Conservation (phyloP, 768 basidiomycete genomes). For the Mycena amicta region DNA sequence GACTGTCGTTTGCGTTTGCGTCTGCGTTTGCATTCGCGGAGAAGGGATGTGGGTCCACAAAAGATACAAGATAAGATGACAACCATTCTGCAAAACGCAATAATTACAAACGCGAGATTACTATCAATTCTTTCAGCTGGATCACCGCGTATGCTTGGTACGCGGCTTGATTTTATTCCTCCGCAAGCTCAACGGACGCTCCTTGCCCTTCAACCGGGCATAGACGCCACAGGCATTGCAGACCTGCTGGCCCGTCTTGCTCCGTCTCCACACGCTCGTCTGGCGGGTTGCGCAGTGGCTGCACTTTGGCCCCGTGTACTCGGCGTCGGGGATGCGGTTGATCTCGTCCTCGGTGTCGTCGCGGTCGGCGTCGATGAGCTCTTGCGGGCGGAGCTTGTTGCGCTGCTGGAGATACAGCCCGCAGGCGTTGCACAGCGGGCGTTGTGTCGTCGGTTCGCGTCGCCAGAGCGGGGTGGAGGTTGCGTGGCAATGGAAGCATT, state of each 20-base stretch:
- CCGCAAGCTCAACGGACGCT: background rate
- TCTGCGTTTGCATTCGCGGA: no score
- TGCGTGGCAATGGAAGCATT: background rate
- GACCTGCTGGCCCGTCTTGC: background rate
- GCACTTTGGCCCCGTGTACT: background rate
- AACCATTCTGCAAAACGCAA: background rate
- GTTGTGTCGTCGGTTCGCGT: background rate
- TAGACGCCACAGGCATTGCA: background rate
- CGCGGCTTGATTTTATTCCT: background rate
- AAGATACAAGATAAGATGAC: background rate
- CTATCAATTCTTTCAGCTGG: background rate
- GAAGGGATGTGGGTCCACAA: background rate
- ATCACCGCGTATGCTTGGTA: background rate
- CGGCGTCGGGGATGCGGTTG: background rate
- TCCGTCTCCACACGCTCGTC: constrained; percentile 1
- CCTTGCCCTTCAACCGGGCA: background rate
- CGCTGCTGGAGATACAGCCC: background rate
- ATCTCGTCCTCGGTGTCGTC: background rate
- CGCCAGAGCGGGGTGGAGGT: background rate
- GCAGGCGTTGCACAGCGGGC: background rate
- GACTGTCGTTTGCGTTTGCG: no score
- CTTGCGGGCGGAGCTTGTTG: background rate
- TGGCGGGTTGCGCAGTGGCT: background rate
- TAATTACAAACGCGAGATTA: background rate
- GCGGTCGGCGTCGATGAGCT: background rate